phyloP scores from a whole-genome alignment of 768 basidiomycete genomes.

The Amanita subjunquillea region DNA sequence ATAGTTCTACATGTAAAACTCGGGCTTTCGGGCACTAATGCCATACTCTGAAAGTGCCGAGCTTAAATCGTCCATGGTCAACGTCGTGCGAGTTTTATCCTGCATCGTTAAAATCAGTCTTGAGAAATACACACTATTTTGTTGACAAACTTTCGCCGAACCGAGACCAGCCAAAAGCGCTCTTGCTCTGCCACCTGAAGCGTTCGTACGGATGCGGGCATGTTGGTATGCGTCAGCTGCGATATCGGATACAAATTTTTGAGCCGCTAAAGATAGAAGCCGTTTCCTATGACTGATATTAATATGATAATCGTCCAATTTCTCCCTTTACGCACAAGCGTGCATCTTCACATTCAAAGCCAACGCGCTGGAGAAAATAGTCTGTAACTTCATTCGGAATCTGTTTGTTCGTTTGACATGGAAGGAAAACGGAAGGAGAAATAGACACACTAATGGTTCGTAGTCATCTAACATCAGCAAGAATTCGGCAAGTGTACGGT shows the following conservation, averaged over 20 bases:
- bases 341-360: constrained; percentile 92
- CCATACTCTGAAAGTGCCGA: constrained; percentile 93
- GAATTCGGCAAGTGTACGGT: constrained; percentile 87
- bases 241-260: constrained; percentile 97
- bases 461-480: constrained; percentile 95
- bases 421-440: background rate
- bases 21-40: constrained; percentile 87
- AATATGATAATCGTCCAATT: background rate
- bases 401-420: constrained; percentile 26
- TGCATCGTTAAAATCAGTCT: constrained; percentile 14
- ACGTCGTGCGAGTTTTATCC: constrained; percentile 87
- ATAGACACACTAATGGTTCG: constrained; percentile 70
- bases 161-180: constrained; percentile 46
- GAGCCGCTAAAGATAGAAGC: constrained; percentile 87
- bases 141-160: constrained; percentile 45
- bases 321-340: constrained; percentile 47
- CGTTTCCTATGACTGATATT: constrained; percentile 56
- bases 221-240: constrained; percentile 96
- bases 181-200: constrained; percentile 60
- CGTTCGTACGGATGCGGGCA: constrained; percentile 90
- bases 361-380: constrained; percentile 92
- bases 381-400: constrained; percentile 97
- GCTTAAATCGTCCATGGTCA: constrained; percentile 96
- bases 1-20: constrained; percentile 67
- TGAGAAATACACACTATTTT: background rate